Conservation (phyloP, 225 moss, liverwort and hornwort species). For the Marchantia polymorpha region DNA sequence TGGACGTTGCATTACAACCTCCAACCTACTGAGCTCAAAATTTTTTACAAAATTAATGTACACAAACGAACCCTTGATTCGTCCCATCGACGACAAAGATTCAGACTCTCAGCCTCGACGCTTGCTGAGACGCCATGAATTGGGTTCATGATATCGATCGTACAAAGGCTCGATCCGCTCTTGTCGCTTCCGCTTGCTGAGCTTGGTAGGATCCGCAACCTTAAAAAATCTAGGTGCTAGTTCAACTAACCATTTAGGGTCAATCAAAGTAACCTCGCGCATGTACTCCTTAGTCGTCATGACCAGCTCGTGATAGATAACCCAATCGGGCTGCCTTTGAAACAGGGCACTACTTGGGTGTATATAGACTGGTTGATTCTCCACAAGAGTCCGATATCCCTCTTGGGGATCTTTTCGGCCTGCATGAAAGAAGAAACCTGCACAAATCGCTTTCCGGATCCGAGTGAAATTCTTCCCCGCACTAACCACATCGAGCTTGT, state of each 20-base stretch:
- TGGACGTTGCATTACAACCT: neutral
- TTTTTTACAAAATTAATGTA: neutral
- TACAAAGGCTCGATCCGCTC: constrained; percentile 95
- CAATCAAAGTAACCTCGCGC: constrained; percentile 94
- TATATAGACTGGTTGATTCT: constrained; percentile 96
- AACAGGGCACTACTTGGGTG: constrained; percentile 97
- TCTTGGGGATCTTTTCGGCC: constrained; percentile 98
- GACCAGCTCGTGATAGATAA: constrained; percentile 94
- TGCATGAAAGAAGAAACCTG: constrained; percentile 97
- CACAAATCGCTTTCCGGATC: constrained; percentile 93
- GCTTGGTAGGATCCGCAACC: constrained; percentile 92
- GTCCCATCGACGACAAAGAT: neutral
- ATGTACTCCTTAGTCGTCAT: constrained; percentile 99
- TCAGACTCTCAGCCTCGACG: constrained; percentile 60
- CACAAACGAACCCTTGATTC: neutral
- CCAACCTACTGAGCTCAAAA: neutral
- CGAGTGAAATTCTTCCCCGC: constrained; percentile 95
- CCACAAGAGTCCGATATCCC: constrained; percentile 88
- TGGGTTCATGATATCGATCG: constrained; percentile 95
- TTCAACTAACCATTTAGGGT: constrained; percentile 97
- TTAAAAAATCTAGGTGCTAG: constrained; percentile 96
- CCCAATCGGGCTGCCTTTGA: constrained; percentile 98
- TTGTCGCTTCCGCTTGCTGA: constrained; percentile 97
- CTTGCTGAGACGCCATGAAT: constrained; percentile 98
- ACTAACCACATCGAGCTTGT: constrained; percentile 96